Evolutionary conservation across 1,284 basidiomycete species (phyloP).

Genomic region (Binderoboletus segoi): DNA sequence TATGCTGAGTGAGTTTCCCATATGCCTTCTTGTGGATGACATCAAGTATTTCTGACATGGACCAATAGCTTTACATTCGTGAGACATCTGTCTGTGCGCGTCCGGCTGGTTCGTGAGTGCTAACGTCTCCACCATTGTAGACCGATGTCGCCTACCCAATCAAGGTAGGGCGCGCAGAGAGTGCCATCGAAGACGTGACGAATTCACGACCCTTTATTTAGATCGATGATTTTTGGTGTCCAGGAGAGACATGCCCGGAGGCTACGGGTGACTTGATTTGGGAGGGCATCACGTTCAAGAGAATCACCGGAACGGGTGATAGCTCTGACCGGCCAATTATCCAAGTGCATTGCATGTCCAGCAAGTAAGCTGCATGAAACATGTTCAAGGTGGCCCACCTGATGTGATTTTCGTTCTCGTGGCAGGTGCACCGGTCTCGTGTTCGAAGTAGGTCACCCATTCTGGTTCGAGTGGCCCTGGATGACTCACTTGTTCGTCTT

Average conservation of each 20-base stretch:
- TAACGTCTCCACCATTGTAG: conserved; percentile 4
- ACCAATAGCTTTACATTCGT: conserved; percentile 16
- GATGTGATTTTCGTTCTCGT: not conserved
- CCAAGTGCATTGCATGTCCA: not conserved
- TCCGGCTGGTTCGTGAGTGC: not conserved
- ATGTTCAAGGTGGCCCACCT: not conserved
- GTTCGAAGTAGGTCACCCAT: conserved; percentile 8
- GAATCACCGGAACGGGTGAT: conserved; percentile 13
- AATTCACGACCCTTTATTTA: not conserved
- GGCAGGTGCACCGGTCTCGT: conserved; percentile 3
- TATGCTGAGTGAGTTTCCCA: conserved; percentile 14
- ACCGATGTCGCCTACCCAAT: conserved; percentile 11
- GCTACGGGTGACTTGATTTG: conserved; percentile 12
- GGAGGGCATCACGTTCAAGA: conserved; percentile 8
- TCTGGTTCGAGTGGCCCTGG: not conserved
- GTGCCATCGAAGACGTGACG: not conserved
- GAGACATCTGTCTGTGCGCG: not conserved
- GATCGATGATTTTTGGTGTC: conserved; percentile 12
- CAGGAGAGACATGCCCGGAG: not conserved
- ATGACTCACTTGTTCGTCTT: not conserved
- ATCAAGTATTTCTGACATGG: not conserved
- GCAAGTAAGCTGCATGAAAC: not conserved
- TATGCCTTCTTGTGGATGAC: not conserved
- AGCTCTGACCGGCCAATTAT: not conserved
- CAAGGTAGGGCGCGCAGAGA: conserved; percentile 5